Percentiles rank a stretch among this genome's conserved stretches.
These are phyloP conservation scores for Solanum verrucosum DNA, from an alignment of 257 asterid genomes.

Conservation along the genomic window DNA sequence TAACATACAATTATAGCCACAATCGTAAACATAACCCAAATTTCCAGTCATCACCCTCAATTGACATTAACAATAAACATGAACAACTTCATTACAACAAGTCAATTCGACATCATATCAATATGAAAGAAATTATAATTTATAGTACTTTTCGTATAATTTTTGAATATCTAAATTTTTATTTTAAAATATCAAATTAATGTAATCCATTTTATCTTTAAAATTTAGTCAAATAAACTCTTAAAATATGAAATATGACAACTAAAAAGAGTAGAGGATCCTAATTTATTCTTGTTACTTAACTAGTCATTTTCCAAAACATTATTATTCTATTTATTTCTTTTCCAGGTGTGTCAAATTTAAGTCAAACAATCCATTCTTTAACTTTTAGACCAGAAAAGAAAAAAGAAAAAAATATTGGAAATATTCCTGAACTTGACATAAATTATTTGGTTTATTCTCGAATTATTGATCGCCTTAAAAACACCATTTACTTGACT, in stretches of 20 bases:
- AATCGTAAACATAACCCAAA: neutral
- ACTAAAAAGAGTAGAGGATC: no score
- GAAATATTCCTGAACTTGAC: rapidly evolving
- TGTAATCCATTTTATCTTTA: no score
- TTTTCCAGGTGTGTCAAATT: neutral
- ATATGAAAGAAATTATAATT: no score
- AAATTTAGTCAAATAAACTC: no score
- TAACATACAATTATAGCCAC: neutral
- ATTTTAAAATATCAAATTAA: no score
- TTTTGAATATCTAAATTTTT: no score
- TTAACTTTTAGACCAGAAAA: neutral
- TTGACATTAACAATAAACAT: neutral
- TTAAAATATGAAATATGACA: no score
- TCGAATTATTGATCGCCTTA: no score
- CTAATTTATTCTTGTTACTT: neutral
- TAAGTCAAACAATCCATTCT: neutral
- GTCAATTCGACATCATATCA: neutral
- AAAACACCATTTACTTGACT: rapidly evolving
- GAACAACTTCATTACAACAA: neutral
- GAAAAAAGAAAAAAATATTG: rapidly evolving
- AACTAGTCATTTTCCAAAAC: neutral
- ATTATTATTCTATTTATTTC: neutral
- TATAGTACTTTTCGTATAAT: no score
- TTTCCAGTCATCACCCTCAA: neutral
- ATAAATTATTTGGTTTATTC: no score